These are phyloP conservation scores for Psilocybe sp. DNA, from an alignment of 768 basidiomycete genomes.

Conservation along the genomic window DNA sequence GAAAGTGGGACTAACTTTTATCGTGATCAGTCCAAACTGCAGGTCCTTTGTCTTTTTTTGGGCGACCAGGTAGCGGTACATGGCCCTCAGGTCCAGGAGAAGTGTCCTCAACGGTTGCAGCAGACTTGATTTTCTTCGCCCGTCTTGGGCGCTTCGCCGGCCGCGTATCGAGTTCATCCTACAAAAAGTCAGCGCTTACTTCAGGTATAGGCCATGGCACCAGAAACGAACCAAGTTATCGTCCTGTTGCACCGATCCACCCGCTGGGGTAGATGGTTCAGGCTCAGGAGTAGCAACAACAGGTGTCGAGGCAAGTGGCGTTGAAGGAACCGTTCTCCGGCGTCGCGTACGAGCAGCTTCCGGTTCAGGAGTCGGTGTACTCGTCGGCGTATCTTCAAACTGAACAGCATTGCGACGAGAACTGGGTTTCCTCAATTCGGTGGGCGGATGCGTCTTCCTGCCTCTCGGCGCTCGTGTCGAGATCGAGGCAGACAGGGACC, in stretches of 20 bases:
- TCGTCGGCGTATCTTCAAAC: conserved; percentile 46
- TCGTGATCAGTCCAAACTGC: conserved; percentile 65
- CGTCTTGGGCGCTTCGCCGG: conserved; percentile 39
- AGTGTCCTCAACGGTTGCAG: conserved; percentile 36
- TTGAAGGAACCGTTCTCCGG: conserved; percentile 20
- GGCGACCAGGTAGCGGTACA: conserved; percentile 11
- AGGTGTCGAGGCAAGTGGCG: conserved; percentile 7
- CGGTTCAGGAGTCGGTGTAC: conserved; percentile 71
- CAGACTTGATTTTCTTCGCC: conserved; percentile 40
- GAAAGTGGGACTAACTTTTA: conserved; percentile 41
- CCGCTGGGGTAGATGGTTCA: too few species aligned
- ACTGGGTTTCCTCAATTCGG: conserved; percentile 30
- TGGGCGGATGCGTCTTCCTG: conserved; percentile 30
- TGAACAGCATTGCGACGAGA: conserved; percentile 41
- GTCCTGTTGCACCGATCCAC: too few species aligned
- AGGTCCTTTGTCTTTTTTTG: conserved; percentile 14
- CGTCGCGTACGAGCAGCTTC: conserved; percentile 42
- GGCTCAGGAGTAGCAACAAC: conserved; percentile 1
- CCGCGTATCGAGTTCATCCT: conserved; percentile 29
- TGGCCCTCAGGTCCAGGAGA: conserved; percentile 23
- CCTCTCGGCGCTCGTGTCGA: conserved; percentile 38
- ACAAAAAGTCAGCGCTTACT: not conserved
- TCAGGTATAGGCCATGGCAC: not conserved
- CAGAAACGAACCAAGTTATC: not conserved
- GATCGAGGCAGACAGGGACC: conserved; percentile 25